Percentiles rank a stretch among this genome's conserved stretches.
Conservation (phyloP, 192 early-diverging fungal species). For the Cetraspora pellucida region DNA sequence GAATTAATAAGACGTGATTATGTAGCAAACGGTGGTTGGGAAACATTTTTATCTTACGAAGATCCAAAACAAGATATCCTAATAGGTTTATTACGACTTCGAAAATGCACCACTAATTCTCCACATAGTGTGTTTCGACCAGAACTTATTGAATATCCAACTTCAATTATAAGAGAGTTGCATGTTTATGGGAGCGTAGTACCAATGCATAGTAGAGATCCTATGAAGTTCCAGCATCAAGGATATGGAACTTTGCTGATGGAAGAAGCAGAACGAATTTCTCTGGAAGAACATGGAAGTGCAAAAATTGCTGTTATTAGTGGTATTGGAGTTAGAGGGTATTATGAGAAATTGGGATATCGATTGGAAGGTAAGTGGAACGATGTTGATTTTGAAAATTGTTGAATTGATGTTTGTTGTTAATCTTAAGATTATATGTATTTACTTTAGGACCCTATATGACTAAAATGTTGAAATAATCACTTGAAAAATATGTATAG, state of each 20-base stretch:
- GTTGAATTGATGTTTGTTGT: neutral
- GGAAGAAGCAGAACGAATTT: constrained; percentile 99
- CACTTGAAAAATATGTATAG: no score
- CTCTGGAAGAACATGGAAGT: constrained; percentile 94
- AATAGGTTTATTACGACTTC: constrained; percentile 89
- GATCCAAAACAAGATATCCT: constrained; percentile 96
- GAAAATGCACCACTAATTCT: constrained; percentile 76
- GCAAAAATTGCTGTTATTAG: constrained; percentile 95
- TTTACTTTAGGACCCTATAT: neutral
- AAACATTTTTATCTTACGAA: constrained; percentile 98
- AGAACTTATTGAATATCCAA: constrained; percentile 80
- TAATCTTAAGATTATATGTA: neutral
- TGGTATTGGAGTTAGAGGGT: constrained; percentile 96
- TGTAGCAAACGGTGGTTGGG: constrained; percentile 97
- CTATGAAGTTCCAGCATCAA: constrained; percentile 99
- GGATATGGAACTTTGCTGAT: constrained; percentile 98
- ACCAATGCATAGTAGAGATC: constrained; percentile 93
- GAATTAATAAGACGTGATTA: constrained; percentile 98
- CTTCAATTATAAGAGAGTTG: constrained; percentile 93
- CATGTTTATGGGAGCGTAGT: constrained; percentile 98
- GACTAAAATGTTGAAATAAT: constrained; percentile 2
- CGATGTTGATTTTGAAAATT: neutral
- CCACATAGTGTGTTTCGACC: constrained; percentile 72
- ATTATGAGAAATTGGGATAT: constrained; percentile 97
- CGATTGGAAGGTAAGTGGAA: constrained; percentile 72